Base-by-base conservation (phyloP, 345 rosid genomes). In the Boechera divaricarpa region DNA sequence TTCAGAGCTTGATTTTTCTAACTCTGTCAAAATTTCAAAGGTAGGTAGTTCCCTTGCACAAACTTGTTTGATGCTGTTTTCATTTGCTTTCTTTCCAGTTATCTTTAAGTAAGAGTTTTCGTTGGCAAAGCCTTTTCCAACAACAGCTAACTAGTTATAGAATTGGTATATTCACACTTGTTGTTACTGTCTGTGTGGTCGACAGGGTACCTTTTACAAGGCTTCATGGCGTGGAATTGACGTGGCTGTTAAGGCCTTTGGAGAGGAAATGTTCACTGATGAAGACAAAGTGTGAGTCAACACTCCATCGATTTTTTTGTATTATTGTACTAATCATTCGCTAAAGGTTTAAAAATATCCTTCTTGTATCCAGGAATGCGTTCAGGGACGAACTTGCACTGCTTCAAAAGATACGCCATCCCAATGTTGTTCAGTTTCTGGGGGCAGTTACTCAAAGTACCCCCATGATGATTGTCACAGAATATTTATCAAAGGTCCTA, bases 371-470 rank as follows among this genome's bases (percentile, higher is more conserved):
- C 86, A 92, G 97, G 76, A 86, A 80, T 48, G 95, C 92, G n/a
- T 92, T 92, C 69, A 81, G 90, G 58, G 95, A 92, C 63, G 95
- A 92, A 82, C 95, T 92, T 56, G 83, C 86, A 4, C 83, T 92
- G 74, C 90, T 92, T 82, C 95, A 92, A 81, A 92, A 87, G 87
- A 81, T 90, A 74, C 93, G 91, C 29, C 95, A 88, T 81, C 97
- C 95, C 16, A 92, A 90, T 79, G 92, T 92, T 63, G 97, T 92
- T 55, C 97, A 90, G 82, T 92, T 92, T 83, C 54, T 90, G 73
- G 93, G 95, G 66, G 97, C 97, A 76, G 93, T 92, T 57, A 92
- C 97, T 38, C 95, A 92, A 75, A 87, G 93, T 79, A 87, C 86
- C 77, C 95, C 93, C 12, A 92, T 92, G 97, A 88, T 88, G 88